Evolutionary conservation across 208 protist genomes (phyloP), one percentile per base, ranked within the genome.

Genomic region (Herpetomonas tarakana): DNA sequence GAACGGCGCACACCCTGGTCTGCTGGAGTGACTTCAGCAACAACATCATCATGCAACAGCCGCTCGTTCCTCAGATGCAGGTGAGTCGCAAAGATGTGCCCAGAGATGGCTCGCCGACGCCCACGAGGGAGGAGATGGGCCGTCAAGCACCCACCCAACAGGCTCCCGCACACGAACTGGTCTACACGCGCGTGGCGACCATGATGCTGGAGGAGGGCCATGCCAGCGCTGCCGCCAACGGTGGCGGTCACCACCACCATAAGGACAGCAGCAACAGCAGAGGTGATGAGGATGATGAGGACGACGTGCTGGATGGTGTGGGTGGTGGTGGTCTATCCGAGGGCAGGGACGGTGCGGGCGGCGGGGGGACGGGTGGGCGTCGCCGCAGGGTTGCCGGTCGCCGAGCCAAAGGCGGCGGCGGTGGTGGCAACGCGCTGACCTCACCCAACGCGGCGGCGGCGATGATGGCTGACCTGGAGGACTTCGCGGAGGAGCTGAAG

Each of bases 11-110:
- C 56, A 26, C 28, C 26, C 50, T 92, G 6, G 74, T 93, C 19
- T 83, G 83, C 58, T 93, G 87, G 87, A 88, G 76, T 57, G 87
- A 91, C 68, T 58, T 93, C 21, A 81, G 75, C 30, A 89, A 78
- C 66, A 93, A 93, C 68, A 64, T 93, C 63, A 76, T 93, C 49
- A 72, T 81, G 27, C 80, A 77, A 12, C 30, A 66, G 27, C 59
- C 65, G 58, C 45, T 63, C 44, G 63, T 58, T 38, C 62, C 53
- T 52, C 9, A 27, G 30, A 49, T 47, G 44, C 31, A 49, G 26
- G 54, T 50, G 41, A 45, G 64, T 12, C 62, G 66, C 16, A n/a
- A 47, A 3, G n/a, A 64, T 28, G 4, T 4, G 19, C 16, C 44
- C 11, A 41, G 35, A 14, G 35, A 14, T 14, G 16, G 44, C 16